Evolutionary conservation across 225 moss, liverwort and hornwort genomes (phyloP).

Genomic region (Anthoceros angustus): DNA sequence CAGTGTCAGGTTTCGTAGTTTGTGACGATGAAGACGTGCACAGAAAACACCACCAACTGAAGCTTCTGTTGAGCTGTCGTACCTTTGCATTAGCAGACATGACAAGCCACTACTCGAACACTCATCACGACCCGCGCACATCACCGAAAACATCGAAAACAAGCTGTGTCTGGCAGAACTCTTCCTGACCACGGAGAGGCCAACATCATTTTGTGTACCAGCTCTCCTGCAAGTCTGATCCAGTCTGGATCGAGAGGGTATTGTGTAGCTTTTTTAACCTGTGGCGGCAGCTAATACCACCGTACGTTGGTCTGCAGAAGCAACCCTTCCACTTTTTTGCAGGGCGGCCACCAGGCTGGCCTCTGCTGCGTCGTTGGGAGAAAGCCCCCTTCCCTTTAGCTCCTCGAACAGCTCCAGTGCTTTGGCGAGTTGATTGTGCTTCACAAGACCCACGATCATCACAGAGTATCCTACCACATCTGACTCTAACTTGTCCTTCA

Average conservation of each 20-base stretch:
- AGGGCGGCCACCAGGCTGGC: background rate
- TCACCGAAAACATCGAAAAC: too few species aligned
- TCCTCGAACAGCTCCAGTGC: background rate
- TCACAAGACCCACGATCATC: background rate
- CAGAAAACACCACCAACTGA: too few species aligned
- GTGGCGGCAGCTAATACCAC: background rate
- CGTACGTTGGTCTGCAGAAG: background rate
- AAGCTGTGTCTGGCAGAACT: too few species aligned
- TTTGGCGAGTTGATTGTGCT: background rate
- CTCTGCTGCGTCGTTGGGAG: background rate
- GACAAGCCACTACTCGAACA: too few species aligned
- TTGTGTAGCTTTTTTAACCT: background rate
- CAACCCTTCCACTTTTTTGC: background rate
- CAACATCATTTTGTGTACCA: too few species aligned
- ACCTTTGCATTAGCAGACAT: too few species aligned
- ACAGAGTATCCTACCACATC: background rate
- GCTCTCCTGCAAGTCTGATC: too few species aligned
- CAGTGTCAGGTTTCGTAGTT: too few species aligned
- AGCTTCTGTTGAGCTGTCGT: too few species aligned
- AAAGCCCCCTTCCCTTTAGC: background rate
- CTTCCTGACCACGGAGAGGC: too few species aligned
- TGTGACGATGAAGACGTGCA: too few species aligned
- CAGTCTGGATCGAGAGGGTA: background rate
- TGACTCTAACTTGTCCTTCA: background rate
- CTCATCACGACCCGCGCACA: too few species aligned